Percentiles rank a stretch among this genome's conserved stretches.
Conservation (phyloP, 192 early-diverging fungal species). For the Dissophora globulifera region DNA sequence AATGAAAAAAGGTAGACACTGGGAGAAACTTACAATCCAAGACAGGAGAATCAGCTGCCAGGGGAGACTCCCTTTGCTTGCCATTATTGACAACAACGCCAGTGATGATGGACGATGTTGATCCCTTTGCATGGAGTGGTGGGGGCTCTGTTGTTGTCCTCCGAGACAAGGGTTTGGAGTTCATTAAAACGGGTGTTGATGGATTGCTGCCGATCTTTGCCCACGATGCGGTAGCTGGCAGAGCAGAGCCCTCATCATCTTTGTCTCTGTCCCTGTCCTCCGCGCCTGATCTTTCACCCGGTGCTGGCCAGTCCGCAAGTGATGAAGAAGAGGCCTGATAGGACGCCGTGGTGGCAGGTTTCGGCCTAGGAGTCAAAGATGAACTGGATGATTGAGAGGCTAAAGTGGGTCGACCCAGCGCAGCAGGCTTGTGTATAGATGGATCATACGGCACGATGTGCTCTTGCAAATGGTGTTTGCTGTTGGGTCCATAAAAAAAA, state of each 20-base stretch:
- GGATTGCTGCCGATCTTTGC: slow-evolving; percentile 57
- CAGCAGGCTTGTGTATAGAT: slow-evolving; percentile 19
- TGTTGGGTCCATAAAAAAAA: too few relatives aligned
- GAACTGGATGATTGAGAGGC: slow-evolving; percentile 31
- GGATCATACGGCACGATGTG: slow-evolving; percentile 40
- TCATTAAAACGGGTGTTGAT: slow-evolving; percentile 35
- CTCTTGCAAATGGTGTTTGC: slow-evolving; percentile 54
- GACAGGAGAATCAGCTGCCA: slow-evolving; percentile 2
- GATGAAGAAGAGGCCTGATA: slow-evolving; percentile 22
- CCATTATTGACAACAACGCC: slow-evolving; percentile 46
- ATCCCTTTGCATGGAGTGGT: slow-evolving; percentile 45
- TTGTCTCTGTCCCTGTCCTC: slow-evolving; percentile 40
- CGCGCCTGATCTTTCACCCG: slow-evolving; percentile 26
- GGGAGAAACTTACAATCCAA: slow-evolving; percentile 43
- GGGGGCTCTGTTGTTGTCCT: slow-evolving; percentile 38
- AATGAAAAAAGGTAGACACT: too few relatives aligned
- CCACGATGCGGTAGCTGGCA: slow-evolving; percentile 71
- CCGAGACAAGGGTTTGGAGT: slow-evolving; percentile 26
- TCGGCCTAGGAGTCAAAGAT: slow-evolving; percentile 19
- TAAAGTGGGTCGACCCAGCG: slow-evolving; percentile 22
- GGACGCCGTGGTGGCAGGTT: slow-evolving; percentile 32
- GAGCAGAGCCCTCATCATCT: slow-evolving; percentile 61
- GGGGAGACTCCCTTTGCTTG: slow-evolving; percentile 20
- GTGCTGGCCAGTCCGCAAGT: slow-evolving; percentile 47
- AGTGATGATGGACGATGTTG: slow-evolving; percentile 45